Conservation (phyloP, 2,329 filamentous ascomycete genomes). For the Parasarocladium wereldwijsianum region DNA sequence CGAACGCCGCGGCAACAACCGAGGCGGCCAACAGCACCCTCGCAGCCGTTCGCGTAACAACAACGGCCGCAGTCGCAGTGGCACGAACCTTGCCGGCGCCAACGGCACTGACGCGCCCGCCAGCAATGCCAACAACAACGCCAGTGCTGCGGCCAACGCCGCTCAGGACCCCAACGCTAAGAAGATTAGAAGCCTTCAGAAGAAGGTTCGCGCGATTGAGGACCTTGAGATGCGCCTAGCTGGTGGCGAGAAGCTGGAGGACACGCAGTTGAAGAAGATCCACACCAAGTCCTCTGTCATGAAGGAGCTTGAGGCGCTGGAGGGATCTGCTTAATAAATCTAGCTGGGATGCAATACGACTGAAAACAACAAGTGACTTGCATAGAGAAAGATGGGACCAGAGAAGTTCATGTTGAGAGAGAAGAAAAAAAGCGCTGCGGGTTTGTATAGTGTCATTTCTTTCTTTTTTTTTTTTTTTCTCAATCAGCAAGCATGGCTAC, state of each 20-base stretch:
- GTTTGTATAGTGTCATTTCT: no score
- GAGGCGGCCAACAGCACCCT: slow-evolving; percentile 25
- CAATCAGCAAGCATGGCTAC: no score
- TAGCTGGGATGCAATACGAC: no score
- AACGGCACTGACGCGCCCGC: slow-evolving; percentile 12
- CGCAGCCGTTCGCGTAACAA: slow-evolving; percentile 43
- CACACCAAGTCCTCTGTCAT: slow-evolving; percentile 71
- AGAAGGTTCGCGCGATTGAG: slow-evolving; percentile 96
- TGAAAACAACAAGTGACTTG: no score
- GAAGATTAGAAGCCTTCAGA: slow-evolving; percentile 84
- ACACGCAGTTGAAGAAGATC: slow-evolving; percentile 98
- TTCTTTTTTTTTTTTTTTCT: no score
- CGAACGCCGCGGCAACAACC: slow-evolving; percentile 40
- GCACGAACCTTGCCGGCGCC: slow-evolving; percentile 25
- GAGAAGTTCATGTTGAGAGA: no score
- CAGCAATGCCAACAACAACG: slow-evolving; percentile 14
- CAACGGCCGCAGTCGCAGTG: slow-evolving; percentile 32
- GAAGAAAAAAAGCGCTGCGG: no score
- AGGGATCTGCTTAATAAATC: slow-evolving; percentile 2
- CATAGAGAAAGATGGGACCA: no score
- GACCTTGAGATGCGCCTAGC: slow-evolving; percentile 95
- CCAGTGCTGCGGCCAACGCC: slow-evolving; percentile 27
- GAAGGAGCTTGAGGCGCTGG: slow-evolving; percentile 59
- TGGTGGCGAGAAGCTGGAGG: slow-evolving; percentile 89
- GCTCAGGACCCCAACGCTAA: slow-evolving; percentile 67